Percentiles rank a stretch among this genome's conserved stretches.
These are phyloP conservation scores for Alternaria angustiovoidea DNA, from an alignment of 2,329 filamentous ascomycete species.

Conservation along the genomic window DNA sequence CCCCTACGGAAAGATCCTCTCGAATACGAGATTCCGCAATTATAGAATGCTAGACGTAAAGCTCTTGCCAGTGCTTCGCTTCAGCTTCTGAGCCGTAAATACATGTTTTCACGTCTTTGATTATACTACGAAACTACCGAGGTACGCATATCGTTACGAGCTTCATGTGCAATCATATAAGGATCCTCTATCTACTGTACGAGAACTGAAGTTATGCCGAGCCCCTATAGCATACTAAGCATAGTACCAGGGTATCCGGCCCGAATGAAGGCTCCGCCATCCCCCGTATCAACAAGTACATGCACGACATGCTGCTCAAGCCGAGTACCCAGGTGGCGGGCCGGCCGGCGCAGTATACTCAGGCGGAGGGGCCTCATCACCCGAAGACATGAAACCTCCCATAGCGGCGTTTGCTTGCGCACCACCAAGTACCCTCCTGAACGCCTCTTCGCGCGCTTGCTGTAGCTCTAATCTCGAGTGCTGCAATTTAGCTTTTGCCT, in stretches of 20 bases:
- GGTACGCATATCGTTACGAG: background rate
- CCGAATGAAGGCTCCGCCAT: background rate
- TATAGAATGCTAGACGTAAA: background rate
- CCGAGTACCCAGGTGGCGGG: slow-evolving; percentile 13
- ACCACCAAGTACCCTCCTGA: slow-evolving; percentile 43
- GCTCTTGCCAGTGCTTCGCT: background rate
- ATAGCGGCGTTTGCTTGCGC: background rate
- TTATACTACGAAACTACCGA: background rate
- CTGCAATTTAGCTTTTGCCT: slow-evolving; percentile 43
- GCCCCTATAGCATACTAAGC: background rate
- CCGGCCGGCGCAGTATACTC: slow-evolving; percentile 22
- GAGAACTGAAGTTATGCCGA: background rate
- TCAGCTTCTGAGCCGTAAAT: background rate
- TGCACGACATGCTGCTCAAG: background rate
- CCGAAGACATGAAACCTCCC: background rate
- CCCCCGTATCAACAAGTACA: background rate
- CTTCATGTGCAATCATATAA: background rate
- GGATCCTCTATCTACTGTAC: background rate
- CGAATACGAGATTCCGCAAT: background rate
- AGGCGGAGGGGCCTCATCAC: slow-evolving; percentile 12
- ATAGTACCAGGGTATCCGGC: background rate
- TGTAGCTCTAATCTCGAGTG: slow-evolving; percentile 53
- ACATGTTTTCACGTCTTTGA: background rate
- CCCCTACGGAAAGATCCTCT: background rate
- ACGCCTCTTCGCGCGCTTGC: slow-evolving; percentile 55